Evolutionary conservation across 192 early-diverging fungal species (phyloP), one percentile per base, ranked within the genome.

Genomic region (Linnemannia elongata): DNA sequence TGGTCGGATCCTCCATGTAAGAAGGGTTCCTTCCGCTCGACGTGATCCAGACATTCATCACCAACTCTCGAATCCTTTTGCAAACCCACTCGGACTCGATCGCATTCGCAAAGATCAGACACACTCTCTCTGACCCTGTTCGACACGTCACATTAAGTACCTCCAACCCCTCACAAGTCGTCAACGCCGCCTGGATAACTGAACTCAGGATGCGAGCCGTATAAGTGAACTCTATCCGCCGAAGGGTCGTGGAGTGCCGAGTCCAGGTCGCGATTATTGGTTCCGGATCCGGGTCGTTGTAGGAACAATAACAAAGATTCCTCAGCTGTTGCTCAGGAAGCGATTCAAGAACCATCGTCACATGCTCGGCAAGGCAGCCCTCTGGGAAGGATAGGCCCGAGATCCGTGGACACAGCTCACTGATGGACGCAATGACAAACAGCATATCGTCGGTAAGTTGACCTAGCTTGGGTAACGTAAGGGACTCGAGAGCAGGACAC

Each of bases 151-250:
- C 60, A 63, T 63, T n/a, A 63, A 63, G 12, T 0, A 63, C 60
- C 27, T 63, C 60, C 10, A 63, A 10, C 27, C n/a, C 60, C 60
- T 63, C 60, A 63, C 60, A 63, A 63, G 60, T 63, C 60, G 60
- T 33, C 60, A 63, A 33, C 7, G 27, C 60, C 10, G 27, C 60
- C 60, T 63, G 60, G 8, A 63, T 63, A 8, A 63, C 60, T 13
- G 27, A 30, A 10, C 60, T 63, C 27, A 6, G n/a, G 22, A 63
- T 27, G n/a, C 27, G 27, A 30, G 27, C 33, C 0, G n/a, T 6
- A 27, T 63, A 7, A 3, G 60, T 30, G 2, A 63, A 63, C 27
- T 63, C 60, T 10, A 63, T 33, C 27, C 27, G 6, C 6, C 27
- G 27, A 13, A 63, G 27, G 27, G 60, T 63, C 10, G 7, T 63